Conservation (phyloP, 2,329 filamentous ascomycete genomes). For the Fusarium mundagurra region DNA sequence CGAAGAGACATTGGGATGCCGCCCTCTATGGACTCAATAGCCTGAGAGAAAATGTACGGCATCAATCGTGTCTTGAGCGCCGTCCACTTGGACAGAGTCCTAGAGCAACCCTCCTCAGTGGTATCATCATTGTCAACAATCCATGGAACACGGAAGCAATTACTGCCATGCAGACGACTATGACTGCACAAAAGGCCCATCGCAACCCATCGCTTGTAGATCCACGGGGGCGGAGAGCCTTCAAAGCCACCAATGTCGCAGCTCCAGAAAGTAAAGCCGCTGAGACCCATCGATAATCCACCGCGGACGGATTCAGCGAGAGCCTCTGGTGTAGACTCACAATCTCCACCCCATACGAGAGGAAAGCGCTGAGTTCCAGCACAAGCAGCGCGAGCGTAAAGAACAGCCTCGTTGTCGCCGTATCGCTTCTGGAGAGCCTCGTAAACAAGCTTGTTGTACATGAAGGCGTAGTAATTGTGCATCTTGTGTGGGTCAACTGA, state of each 20-base stretch:
- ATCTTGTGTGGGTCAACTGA: slow-evolving; percentile 70
- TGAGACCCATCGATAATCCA: slow-evolving; percentile 70
- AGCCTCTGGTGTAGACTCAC: slow-evolving; percentile 77
- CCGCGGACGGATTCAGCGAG: slow-evolving; percentile 77
- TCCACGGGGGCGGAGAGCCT: slow-evolving; percentile 70
- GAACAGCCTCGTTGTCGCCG: slow-evolving; percentile 64
- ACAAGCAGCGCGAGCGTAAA: slow-evolving; percentile 73
- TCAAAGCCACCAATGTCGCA: slow-evolving; percentile 79
- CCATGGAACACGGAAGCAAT: slow-evolving; percentile 80
- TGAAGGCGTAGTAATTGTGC: slow-evolving; percentile 82
- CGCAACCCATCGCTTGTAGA: slow-evolving; percentile 84
- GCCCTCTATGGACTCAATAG: slow-evolving; percentile 51
- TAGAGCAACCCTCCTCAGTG: slow-evolving; percentile 63
- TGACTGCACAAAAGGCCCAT: slow-evolving; percentile 77
- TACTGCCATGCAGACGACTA: slow-evolving; percentile 75
- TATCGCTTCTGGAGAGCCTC: slow-evolving; percentile 68
- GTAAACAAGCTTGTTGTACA: slow-evolving; percentile 77
- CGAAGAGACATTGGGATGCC: slow-evolving; percentile 71
- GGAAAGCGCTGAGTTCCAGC: slow-evolving; percentile 77
- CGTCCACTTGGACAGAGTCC: slow-evolving; percentile 58
- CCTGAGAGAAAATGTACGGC: slow-evolving; percentile 62
- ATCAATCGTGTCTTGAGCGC: slow-evolving; percentile 62
- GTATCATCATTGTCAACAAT: slow-evolving; percentile 72
- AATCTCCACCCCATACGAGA: slow-evolving; percentile 78
- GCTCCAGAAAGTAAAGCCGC: slow-evolving; percentile 74